Percentiles rank a stretch among this genome's conserved stretches.
These are phyloP conservation scores for Spencermartinsiella europaea DNA, from an alignment of 805 yeast species.

Conservation along the genomic window DNA sequence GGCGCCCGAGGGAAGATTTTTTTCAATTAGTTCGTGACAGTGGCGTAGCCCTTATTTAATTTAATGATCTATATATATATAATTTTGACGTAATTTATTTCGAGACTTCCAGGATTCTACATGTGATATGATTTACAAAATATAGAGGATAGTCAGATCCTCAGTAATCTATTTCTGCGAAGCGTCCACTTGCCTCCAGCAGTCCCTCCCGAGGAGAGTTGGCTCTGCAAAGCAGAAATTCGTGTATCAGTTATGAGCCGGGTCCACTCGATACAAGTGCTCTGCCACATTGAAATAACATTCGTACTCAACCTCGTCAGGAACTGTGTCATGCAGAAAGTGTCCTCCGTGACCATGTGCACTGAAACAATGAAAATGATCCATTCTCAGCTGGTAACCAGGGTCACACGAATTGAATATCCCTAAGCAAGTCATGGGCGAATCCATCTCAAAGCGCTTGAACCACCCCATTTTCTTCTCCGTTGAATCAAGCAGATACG, in stretches of 20 bases:
- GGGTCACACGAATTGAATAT: neutral
- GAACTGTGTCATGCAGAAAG: neutral
- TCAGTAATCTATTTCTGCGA: too few relatives aligned
- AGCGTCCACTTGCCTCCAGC: too few relatives aligned
- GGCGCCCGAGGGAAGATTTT: too few relatives aligned
- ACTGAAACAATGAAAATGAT: slow-evolving; percentile 1
- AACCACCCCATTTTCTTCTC: neutral
- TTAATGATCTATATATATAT: too few relatives aligned
- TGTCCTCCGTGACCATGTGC: slow-evolving; percentile 1
- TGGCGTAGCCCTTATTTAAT: too few relatives aligned
- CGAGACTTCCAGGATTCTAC: too few relatives aligned
- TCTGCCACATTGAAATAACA: slow-evolving; percentile 1
- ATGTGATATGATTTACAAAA: too few relatives aligned
- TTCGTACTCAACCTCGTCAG: slow-evolving; percentile 1
- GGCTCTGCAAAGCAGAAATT: too few relatives aligned
- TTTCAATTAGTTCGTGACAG: too few relatives aligned
- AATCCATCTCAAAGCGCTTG: neutral
- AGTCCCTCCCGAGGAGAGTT: too few relatives aligned
- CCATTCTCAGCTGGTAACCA: slow-evolving; percentile 1
- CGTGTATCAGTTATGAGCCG: neutral
- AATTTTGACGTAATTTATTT: too few relatives aligned
- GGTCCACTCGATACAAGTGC: neutral
- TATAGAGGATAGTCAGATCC: too few relatives aligned
- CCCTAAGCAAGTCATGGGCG: slow-evolving; percentile 1
- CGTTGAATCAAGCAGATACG: neutral